Evolutionary conservation across 257 asterid genomes (phyloP), one percentile per base, ranked within the genome.

Genomic region (Gentiana straminea): DNA sequence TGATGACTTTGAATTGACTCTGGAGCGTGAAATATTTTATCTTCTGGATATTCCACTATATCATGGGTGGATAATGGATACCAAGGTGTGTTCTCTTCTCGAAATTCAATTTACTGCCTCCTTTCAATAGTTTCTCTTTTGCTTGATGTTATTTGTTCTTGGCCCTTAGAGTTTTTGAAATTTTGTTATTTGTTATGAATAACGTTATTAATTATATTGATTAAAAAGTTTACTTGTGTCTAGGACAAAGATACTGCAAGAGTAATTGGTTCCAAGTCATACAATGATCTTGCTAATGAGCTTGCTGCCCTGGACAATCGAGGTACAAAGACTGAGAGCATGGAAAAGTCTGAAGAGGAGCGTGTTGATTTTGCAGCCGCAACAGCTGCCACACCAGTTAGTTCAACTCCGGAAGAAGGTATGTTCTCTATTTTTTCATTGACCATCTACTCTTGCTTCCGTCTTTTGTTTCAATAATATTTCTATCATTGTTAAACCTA

Each of bases 31-130:
- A 64, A 88, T 92, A 72, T 92, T 85, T 77, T 97, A 88, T 77
- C 72, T 92, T 56, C 62, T 92, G 85, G 95, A 83, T 68, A 87
- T 92, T 77, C 98, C 98, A 37, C 97, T 92, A 57, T 88, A 88
- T 78, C 97, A 92, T 67, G 98, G 97, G 57, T 92, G 98, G 98
- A 92, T 92, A 67, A 85, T 88, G 77, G 97, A 92, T 66, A 85
- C 95, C 1, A 95, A 88, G 95, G 97, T 85, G 13, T 43, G n/a
- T 52, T 58, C 24, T 13, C 52, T 66, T 55, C 0, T 41, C 1
- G n/a, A n/a, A n/a, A n/a, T n/a, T n/a, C n/a, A 5, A 41, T n/a
- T n/a, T n/a, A 41, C 46, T 41, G 1, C 3, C 8, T 41, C 3
- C 46, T 41, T 7, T 41, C n/a, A 4, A 41, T 41, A 41, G 46